These are phyloP conservation scores for Coniochaeta sp. DNA, from an alignment of 2,329 filamentous ascomycete species.

Conservation along the genomic window DNA sequence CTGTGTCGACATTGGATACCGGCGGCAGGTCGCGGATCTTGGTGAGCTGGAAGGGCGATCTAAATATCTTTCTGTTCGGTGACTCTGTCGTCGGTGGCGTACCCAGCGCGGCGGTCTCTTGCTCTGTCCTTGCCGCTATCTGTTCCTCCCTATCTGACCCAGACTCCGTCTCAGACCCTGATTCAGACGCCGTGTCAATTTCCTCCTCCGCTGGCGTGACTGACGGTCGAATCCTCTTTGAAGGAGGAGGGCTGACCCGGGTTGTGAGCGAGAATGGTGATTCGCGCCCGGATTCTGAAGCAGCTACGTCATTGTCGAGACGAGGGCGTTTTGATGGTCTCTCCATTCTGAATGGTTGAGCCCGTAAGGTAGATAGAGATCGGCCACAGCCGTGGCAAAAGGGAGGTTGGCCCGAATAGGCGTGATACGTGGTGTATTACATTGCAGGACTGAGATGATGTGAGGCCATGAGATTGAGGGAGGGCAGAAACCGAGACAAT, in stretches of 20 bases:
- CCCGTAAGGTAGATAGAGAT: not conserved
- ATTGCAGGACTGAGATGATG: too few relatives aligned
- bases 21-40: conserved; percentile 57
- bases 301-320: conserved; percentile 8
- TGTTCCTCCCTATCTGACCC: too few relatives aligned
- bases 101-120: too few relatives aligned
- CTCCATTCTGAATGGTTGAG: not conserved
- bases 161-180: too few relatives aligned
- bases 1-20: conserved; percentile 55
- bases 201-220: not conserved
- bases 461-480: too few relatives aligned
- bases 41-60: conserved; percentile 67
- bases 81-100: not conserved
- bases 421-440: too few relatives aligned
- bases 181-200: not conserved
- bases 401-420: too few relatives aligned
- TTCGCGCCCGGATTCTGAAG: not conserved
- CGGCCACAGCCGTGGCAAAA: too few relatives aligned
- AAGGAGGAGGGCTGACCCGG: conserved; percentile 35
- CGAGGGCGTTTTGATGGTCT: conserved; percentile 18
- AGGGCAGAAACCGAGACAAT: too few relatives aligned
- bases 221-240: not conserved
- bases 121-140: too few relatives aligned
- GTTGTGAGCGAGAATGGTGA: conserved; percentile 23
- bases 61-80: conserved; percentile 17